A percentile compares a stretch with the other conserved stretches of the same genome.
Conservation (phyloP, 257 asterid genomes). For the Jasminum sambac region DNA sequence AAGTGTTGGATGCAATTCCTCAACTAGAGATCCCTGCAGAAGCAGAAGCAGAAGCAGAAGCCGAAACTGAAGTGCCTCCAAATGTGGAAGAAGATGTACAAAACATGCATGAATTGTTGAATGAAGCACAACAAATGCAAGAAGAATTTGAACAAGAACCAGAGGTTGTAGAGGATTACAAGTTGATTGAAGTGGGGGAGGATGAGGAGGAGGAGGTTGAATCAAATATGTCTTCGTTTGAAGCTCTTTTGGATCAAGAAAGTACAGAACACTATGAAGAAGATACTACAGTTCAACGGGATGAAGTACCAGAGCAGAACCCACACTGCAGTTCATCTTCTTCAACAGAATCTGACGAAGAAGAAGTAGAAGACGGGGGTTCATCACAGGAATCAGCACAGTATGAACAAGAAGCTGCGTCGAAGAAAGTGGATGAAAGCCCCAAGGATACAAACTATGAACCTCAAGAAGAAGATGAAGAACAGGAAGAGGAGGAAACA, state of each 20-base stretch:
- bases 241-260: conserved; percentile 50
- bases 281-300: conserved; percentile 26
- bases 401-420: conserved; percentile 25
- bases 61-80: conserved; percentile 8
- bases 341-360: conserved; percentile 33
- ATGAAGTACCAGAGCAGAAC: conserved; percentile 29
- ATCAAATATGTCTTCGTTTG: conserved; percentile 49
- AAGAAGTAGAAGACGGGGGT: neutral
- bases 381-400: conserved; percentile 12
- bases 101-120: neutral
- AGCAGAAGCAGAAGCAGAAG: no score
- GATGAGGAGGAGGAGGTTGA: conserved; percentile 46
- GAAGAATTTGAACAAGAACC: neutral
- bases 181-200: conserved; percentile 21
- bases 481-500: conserved; percentile 13
- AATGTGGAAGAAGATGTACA: conserved; percentile 6
- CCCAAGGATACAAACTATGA: conserved; percentile 17
- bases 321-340: conserved; percentile 31
- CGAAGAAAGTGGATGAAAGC: conserved; percentile 21
- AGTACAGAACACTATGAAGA: conserved; percentile 31
- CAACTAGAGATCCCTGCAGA: conserved; percentile 26
- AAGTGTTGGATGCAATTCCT: neutral
- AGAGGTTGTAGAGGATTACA: conserved; percentile 18
- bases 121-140: neutral
- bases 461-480: neutral